phyloP scores from a whole-genome alignment of 2,329 filamentous ascomycete species.

The Zymoseptoria ardabiliae region DNA sequence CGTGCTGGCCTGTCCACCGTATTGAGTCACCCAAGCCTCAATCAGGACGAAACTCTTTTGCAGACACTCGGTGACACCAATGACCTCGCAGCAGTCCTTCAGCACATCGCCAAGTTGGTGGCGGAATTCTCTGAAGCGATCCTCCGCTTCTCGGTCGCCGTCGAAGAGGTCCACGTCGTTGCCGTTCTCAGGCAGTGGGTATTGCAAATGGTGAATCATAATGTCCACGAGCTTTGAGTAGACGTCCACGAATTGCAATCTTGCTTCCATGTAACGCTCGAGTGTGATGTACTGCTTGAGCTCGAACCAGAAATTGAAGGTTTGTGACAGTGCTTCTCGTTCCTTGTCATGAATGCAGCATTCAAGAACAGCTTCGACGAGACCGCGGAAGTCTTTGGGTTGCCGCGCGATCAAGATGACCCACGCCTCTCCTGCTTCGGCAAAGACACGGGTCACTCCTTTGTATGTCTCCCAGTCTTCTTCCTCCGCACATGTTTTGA shows the following conservation, averaged over 20 bases:
- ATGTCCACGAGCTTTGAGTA: slow-evolving; percentile 89
- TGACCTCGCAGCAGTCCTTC: slow-evolving; percentile 94
- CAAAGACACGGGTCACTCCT: slow-evolving; percentile 80
- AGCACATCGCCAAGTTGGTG: slow-evolving; percentile 97
- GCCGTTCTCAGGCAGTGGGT: slow-evolving; percentile 65
- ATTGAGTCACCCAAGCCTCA: slow-evolving; percentile 77
- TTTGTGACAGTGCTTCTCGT: slow-evolving; percentile 83
- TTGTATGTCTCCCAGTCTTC: slow-evolving; percentile 84
- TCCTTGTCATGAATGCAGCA: slow-evolving; percentile 82
- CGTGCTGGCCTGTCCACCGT: slow-evolving; percentile 66
- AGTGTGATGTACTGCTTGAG: slow-evolving; percentile 92
- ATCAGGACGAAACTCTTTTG: slow-evolving; percentile 82
- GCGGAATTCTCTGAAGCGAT: slow-evolving; percentile 93
- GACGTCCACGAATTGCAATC: slow-evolving; percentile 67
- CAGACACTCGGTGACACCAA: slow-evolving; percentile 85
- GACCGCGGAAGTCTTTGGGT: slow-evolving; percentile 68
- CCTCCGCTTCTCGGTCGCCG: slow-evolving; percentile 89
- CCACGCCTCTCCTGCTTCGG: slow-evolving; percentile 92
- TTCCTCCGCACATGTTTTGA: slow-evolving; percentile 64
- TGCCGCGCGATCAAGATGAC: slow-evolving; percentile 83
- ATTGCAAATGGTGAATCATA: slow-evolving; percentile 84
- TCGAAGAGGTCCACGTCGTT: slow-evolving; percentile 77
- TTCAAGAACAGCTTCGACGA: slow-evolving; percentile 89
- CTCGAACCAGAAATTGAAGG: slow-evolving; percentile 97
- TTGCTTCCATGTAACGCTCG: slow-evolving; percentile 78